Evolutionary conservation across 139 green algal species (phyloP), one percentile per base, ranked within the genome.

Genomic region (Gonium pectorale): DNA sequence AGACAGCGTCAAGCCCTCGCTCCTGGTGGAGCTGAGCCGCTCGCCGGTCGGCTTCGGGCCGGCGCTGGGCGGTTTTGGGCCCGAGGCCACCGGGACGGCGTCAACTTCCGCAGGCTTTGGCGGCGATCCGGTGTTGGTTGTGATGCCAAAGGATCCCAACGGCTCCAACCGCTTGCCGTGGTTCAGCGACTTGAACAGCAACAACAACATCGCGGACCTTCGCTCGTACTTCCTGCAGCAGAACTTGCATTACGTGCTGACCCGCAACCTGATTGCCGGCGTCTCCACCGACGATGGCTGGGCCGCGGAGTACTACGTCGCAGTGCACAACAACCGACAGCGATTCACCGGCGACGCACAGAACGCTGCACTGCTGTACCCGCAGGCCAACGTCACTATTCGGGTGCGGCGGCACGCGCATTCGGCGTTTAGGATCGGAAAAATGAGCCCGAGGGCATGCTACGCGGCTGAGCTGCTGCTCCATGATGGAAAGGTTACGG

Each of bases 251-350:
- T 84, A 74, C 44, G 2, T 13, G 3, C 5, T 81, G 24, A 13
- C 59, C 0, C 51, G 52, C 13, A 38, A 69, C 26, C 24, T 81
- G 73, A 11, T 19, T n/a, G n/a, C n/a, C n/a, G n/a, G n/a, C n/a
- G 35, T 33, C 67, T 38, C 5, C 24, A 24, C n/a, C 22, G 40
- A 11, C 38, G 67, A 40, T 24, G 67, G 24, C 40, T 22, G 4
- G 54, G 43, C 11, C 33, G n/a, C 62, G 0, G 54, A 67, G 33
- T 84, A 51, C 44, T 84, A 84, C 35, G 63, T 84, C 37, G 78
- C 62, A 0, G 44, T 84, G 22, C 75, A 75, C 63, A 84, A 84
- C 63, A 52, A 75, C n/a, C n/a, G n/a, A n/a, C n/a, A n/a, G n/a
- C n/a, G n/a, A n/a, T n/a, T n/a, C n/a, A n/a, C n/a, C n/a, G n/a